Evolutionary conservation across 257 asterid species (phyloP), one percentile per base, ranked within the genome.

Genomic region (Ehretia macrophylla): DNA sequence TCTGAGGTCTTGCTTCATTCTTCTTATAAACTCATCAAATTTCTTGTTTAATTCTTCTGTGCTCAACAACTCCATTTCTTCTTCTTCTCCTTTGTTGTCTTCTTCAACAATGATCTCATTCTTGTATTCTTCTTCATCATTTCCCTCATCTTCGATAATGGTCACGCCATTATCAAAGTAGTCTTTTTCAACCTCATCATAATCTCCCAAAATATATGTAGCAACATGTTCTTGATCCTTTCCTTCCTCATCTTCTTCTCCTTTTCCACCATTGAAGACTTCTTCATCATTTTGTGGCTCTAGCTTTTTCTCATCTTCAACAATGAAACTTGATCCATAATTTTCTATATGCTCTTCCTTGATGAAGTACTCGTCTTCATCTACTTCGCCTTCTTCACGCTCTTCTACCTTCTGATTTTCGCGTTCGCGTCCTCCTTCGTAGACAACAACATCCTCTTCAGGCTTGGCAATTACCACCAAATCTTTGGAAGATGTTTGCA

Each of bases 21-120:
- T 76, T 40, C 65, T 64, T n/a, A 76, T 76, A 38, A 76, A 76
- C 18, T 76, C 81, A 2, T 76, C 81, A 14, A 72, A 76, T 38
- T 72, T 76, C 59, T 72, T 68, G 70, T 76, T 76, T 37, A 76
- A 55, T 46, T 76, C 81, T 45, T 68, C 81, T 12, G 58, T 53
- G 17, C 75, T 76, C 57, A 76, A 17, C 45, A 58, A 55, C 52
- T 68, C 75, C 46, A 37, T 45, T 17, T 47, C 50, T 14, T 27
- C 32, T 21, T 12, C 47, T 65, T 14, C 67, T 14, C 8, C 11
- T 42, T 42, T 10, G 3, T 42, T 10, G 4, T 21, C 51, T 23
- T 23, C 69, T 37, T 47, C 65, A 12, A 22, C 32, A 5, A 32
- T 20, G 17, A 47, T 4, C 27, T 11, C 65, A 39, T 53, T 21